Percentiles rank a stretch among this genome's conserved stretches.
phyloP scores from a whole-genome alignment of 2,329 filamentous ascomycete genomes.

The Emergomyces orientalis region DNA sequence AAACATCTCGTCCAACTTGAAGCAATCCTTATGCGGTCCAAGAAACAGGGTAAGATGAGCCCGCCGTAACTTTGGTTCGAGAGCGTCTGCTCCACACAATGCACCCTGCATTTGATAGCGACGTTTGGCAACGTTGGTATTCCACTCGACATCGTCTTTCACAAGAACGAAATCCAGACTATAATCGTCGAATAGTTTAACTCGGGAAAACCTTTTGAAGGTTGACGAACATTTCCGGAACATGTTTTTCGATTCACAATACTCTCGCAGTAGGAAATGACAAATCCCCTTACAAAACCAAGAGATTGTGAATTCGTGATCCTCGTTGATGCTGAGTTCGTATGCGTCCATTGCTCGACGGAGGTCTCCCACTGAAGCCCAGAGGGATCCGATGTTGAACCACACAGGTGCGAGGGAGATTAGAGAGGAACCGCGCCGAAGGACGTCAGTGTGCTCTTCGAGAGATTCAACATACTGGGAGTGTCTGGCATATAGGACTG shows the following conservation, averaged over 20 bases:
- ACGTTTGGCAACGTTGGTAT: slow-evolving; percentile 5
- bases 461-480: slow-evolving; percentile 7
- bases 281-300: slow-evolving; percentile 9
- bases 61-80: not conserved
- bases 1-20: not conserved
- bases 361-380: slow-evolving; percentile 3
- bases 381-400: slow-evolving; percentile 12
- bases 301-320: slow-evolving; percentile 2
- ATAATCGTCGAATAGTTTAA: slow-evolving; percentile 3
- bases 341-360: slow-evolving; percentile 8
- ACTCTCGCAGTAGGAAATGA: slow-evolving; percentile 1
- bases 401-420: slow-evolving; percentile 3
- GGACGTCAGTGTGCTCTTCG: slow-evolving; percentile 7
- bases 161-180: slow-evolving; percentile 12
- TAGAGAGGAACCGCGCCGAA: not conserved
- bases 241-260: not conserved
- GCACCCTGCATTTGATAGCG: not conserved
- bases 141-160: slow-evolving; percentile 10
- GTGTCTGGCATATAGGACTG: slow-evolving; percentile 5
- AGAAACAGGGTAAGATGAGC: slow-evolving; percentile 1
- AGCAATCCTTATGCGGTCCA: slow-evolving; percentile 4
- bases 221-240: slow-evolving; percentile 6
- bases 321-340: slow-evolving; percentile 7
- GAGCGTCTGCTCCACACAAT: not conserved
- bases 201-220: not conserved